Evolutionary conservation across 176 grass and related monocot species (phyloP).

Genomic region (Lolium rigidum): DNA sequence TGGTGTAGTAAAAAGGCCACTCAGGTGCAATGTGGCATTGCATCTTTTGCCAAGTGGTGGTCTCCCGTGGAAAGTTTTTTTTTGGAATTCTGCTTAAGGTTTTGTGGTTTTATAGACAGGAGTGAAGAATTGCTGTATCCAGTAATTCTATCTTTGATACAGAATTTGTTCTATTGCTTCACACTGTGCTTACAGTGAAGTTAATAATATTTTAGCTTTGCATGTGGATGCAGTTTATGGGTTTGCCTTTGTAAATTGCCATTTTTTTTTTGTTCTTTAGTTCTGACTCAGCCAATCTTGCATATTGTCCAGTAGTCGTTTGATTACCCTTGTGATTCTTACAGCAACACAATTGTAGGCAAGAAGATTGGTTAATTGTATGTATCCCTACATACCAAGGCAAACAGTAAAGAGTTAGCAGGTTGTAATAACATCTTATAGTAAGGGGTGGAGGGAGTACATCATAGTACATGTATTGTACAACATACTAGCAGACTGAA

Average conservation of each 20-base stretch:
- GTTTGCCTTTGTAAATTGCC: neutral
- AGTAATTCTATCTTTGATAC: neutral
- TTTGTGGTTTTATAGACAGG: conserved; percentile 26
- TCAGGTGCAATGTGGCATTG: neutral
- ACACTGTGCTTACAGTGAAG: neutral
- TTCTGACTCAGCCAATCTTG: neutral
- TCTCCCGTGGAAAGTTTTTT: neutral
- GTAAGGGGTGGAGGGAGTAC: no score
- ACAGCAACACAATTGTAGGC: neutral
- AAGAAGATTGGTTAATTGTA: neutral
- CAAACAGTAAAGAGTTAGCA: no score
- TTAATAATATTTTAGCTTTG: neutral
- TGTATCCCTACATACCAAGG: no score
- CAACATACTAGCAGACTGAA: no score
- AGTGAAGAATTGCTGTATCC: neutral
- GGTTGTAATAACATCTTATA: no score
- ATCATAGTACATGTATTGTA: no score
- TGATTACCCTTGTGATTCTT: neutral
- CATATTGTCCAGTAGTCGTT: neutral
- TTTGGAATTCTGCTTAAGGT: neutral
- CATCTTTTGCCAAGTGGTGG: neutral
- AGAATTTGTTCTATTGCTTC: neutral
- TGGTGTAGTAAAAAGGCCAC: neutral
- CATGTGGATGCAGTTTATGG: neutral
- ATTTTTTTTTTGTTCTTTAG: neutral